phyloP scores from a whole-genome alignment of 1,139 yeast genomes.

The Trichomonascaceae sp. region DNA sequence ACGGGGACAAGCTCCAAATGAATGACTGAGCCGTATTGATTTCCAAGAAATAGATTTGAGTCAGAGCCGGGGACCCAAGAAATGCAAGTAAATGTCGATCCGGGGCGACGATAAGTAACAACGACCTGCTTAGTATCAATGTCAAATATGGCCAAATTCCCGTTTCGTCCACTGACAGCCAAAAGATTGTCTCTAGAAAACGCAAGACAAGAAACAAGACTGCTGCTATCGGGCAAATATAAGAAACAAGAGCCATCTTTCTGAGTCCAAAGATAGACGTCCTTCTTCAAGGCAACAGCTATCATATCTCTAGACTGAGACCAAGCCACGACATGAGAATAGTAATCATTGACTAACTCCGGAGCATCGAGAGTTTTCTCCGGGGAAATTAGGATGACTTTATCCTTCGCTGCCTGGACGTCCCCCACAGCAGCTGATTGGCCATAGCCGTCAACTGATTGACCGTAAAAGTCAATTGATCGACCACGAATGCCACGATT shows the following conservation, averaged over 20 bases:
- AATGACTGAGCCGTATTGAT: conserved; percentile 58
- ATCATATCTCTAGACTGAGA: conserved; percentile 46
- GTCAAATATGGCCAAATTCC: conserved; percentile 42
- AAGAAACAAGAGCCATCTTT: conserved; percentile 38
- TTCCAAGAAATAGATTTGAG: conserved; percentile 53
- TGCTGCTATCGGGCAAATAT: conserved; percentile 17
- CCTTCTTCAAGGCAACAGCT: conserved; percentile 62
- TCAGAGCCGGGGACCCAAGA: conserved; percentile 51
- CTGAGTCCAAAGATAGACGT: conserved; percentile 64
- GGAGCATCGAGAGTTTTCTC: conserved; percentile 56
- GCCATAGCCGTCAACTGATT: too few relatives aligned
- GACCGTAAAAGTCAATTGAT: neutral
- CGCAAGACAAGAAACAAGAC: conserved; percentile 51
- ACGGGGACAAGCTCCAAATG: conserved; percentile 34
- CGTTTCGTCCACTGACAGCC: conserved; percentile 55
- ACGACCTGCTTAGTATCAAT: conserved; percentile 17
- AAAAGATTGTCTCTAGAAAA: conserved; percentile 46
- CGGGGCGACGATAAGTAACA: conserved; percentile 9
- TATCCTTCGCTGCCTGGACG: neutral
- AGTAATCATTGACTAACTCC: conserved; percentile 70
- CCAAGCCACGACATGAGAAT: conserved; percentile 76
- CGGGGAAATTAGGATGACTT: neutral
- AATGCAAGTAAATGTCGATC: conserved; percentile 42
- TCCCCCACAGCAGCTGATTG: too few relatives aligned
- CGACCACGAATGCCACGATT: neutral